Percentiles rank a stretch among this genome's conserved stretches.
Conservation (phyloP, 495 filamentous ascomycete genomes). For the Pyrenopolyporus hunteri region DNA sequence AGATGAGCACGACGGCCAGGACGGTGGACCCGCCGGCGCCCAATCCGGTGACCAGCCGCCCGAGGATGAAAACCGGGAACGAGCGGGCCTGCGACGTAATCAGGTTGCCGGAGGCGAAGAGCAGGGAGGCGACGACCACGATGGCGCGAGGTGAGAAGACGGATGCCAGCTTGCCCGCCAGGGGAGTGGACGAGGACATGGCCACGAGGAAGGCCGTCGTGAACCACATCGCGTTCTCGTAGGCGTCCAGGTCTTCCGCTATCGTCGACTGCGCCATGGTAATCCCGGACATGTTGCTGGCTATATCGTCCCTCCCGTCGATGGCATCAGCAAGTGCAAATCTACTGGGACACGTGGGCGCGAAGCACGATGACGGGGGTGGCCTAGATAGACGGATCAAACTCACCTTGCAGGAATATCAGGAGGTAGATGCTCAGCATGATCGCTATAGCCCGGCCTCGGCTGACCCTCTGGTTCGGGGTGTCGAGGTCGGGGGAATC, state of each 20-base stretch:
- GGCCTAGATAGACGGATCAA: too few relatives aligned
- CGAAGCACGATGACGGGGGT: neutral
- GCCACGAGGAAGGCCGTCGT: constrained; percentile 76
- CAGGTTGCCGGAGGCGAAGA: constrained; percentile 66
- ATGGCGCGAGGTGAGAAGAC: constrained; percentile 70
- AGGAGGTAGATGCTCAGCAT: constrained; percentile 52
- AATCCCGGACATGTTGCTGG: constrained; percentile 77
- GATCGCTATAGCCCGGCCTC: constrained; percentile 40
- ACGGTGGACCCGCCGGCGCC: constrained; percentile 72
- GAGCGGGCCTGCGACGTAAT: constrained; percentile 63
- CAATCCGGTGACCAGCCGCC: constrained; percentile 66
- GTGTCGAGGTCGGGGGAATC: constrained; percentile 28
- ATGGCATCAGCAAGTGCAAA: constrained; percentile 1
- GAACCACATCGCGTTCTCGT: constrained; percentile 74
- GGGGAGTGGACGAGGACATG: constrained; percentile 67
- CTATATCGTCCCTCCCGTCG: too few relatives aligned
- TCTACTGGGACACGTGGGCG: neutral
- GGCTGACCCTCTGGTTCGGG: constrained; percentile 39
- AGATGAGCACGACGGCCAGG: constrained; percentile 68
- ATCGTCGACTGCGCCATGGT: constrained; percentile 75
- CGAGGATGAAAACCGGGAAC: constrained; percentile 67
- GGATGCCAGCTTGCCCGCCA: constrained; percentile 69
- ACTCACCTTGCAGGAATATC: constrained; percentile 52
- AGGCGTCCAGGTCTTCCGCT: constrained; percentile 73
- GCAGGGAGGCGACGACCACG: constrained; percentile 59